A percentile compares a stretch with the other conserved stretches of the same genome.
Conservation (phyloP, 257 asterid genomes). For the Gentiana macrophylla region DNA sequence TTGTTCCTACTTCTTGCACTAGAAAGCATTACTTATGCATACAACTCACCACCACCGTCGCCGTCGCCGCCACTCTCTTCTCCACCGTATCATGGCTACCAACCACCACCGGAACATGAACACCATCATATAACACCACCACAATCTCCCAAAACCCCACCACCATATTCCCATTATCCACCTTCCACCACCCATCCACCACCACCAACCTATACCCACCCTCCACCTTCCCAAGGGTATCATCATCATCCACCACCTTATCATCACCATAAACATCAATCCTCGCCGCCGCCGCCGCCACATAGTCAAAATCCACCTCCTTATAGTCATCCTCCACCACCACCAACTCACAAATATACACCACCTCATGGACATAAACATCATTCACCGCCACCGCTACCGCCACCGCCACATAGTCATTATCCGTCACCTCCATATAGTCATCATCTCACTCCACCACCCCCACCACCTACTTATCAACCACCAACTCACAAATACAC, state of each 20-base stretch:
- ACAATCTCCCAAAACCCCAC: slow-evolving; percentile 1
- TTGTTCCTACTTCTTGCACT: too few relatives aligned
- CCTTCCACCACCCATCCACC: not conserved
- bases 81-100: too few relatives aligned
- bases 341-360: slow-evolving; percentile 2
- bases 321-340: not conserved
- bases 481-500: not conserved
- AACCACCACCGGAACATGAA: too few relatives aligned
- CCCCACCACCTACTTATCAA: not conserved
- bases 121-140: not conserved
- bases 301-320: not conserved
- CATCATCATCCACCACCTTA: not conserved
- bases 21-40: too few relatives aligned
- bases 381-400: not conserved
- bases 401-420: not conserved
- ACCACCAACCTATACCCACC: slow-evolving; percentile 1
- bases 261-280: not conserved
- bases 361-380: slow-evolving; percentile 4
- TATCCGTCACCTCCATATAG: not conserved
- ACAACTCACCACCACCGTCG: too few relatives aligned
- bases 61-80: too few relatives aligned
- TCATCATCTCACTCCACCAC: slow-evolving; percentile 1
- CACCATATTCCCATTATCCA: slow-evolving; percentile 1
- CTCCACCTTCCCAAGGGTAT: slow-evolving; percentile 1
- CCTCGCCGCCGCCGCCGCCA: not conserved